Evolutionary conservation across 495 filamentous ascomycete species (phyloP).

Genomic region (Annulohypoxylon nitens): DNA sequence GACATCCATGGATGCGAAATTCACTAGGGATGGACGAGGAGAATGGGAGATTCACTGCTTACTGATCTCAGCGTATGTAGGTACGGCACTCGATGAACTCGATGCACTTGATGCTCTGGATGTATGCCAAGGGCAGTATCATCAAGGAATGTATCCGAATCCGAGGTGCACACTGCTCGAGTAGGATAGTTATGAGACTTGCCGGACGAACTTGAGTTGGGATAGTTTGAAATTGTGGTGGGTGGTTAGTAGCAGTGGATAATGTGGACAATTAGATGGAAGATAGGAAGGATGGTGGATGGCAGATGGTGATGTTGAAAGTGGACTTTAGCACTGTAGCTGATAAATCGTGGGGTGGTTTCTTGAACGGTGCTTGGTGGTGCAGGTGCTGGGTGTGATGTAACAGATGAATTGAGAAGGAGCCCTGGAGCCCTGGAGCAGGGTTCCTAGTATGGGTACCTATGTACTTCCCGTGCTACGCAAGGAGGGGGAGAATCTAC

Average conservation of each 20-base stretch:
- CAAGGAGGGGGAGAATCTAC: background rate
- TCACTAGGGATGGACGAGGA: background rate
- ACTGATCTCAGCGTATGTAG: constrained; percentile 5
- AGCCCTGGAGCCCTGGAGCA: background rate
- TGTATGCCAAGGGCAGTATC: background rate
- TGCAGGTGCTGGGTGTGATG: constrained; percentile 25
- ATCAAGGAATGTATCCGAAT: constrained; percentile 16
- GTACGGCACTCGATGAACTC: constrained; percentile 9
- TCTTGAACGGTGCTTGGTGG: background rate
- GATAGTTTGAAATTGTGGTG: background rate
- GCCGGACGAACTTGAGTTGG: constrained; percentile 22
- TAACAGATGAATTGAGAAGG: constrained; percentile 29
- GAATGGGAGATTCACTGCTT: constrained; percentile 15
- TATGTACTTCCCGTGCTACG: background rate
- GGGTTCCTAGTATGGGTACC: background rate
- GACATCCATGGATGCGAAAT: background rate
- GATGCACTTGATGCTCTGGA: background rate
- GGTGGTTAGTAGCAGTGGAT: background rate
- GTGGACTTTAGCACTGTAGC: constrained; percentile 3
- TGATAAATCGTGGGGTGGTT: constrained; percentile 38
- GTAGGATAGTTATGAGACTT: constrained; percentile 24
- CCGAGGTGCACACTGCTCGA: constrained; percentile 6
- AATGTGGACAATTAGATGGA: too few species aligned
- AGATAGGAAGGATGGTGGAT: background rate
- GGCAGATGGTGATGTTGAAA: constrained; percentile 8